Conservation (phyloP, 352 stramenopile species). For the Pythium myriotylum region DNA sequence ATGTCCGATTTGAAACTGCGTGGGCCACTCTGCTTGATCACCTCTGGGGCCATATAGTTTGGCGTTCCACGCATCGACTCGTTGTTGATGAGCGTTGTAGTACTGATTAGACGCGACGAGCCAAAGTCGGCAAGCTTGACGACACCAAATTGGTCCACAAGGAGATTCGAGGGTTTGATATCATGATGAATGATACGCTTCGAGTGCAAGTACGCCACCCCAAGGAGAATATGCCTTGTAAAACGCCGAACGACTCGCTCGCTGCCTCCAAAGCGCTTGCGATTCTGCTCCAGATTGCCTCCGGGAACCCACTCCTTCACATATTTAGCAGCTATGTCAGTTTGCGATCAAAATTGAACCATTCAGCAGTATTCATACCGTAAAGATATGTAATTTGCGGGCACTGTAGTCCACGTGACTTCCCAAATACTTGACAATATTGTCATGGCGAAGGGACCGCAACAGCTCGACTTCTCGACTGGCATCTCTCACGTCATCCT, state of each 20-base stretch:
- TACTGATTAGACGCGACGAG: slow-evolving; percentile 75
- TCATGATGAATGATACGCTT: slow-evolving; percentile 82
- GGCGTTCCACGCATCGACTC: slow-evolving; percentile 77
- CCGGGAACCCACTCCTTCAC: slow-evolving; percentile 84
- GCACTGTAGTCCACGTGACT: slow-evolving; percentile 61
- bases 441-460: slow-evolving; percentile 80
- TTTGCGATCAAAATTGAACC: too few species aligned
- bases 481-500: slow-evolving; percentile 32
- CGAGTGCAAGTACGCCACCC: slow-evolving; percentile 88
- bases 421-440: slow-evolving; percentile 91
- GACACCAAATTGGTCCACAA: slow-evolving; percentile 93
- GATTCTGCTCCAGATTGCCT: slow-evolving; percentile 78
- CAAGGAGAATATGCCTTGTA: slow-evolving; percentile 76
- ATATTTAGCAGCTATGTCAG: not conserved
- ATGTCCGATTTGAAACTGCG: slow-evolving; percentile 81
- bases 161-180: slow-evolving; percentile 92
- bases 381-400: slow-evolving; percentile 82
- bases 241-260: slow-evolving; percentile 80
- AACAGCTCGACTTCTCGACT: slow-evolving; percentile 84
- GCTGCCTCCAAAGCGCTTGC: slow-evolving; percentile 79
- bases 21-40: slow-evolving; percentile 77
- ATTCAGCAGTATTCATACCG: slow-evolving; percentile 14
- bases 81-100: slow-evolving; percentile 46
- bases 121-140: slow-evolving; percentile 96
- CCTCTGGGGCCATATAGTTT: slow-evolving; percentile 89